A percentile compares a stretch with the other conserved stretches of the same genome.
These are phyloP conservation scores for Lactarius sanguifluus DNA, from an alignment of 768 basidiomycete genomes.

Conservation along the genomic window DNA sequence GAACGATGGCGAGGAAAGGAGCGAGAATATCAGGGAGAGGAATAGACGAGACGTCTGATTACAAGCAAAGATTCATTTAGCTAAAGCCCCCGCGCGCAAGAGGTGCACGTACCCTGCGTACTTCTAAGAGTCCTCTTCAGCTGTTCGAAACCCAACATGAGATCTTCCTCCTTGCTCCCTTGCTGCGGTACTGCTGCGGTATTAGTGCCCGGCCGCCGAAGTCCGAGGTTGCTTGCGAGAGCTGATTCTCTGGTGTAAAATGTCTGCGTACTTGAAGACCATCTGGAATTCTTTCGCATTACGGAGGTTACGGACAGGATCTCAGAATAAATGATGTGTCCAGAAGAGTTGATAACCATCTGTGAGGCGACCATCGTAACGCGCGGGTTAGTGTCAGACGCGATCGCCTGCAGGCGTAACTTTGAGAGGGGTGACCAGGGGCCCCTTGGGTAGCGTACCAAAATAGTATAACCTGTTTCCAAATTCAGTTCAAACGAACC, in stretches of 20 bases:
- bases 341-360: constrained; percentile 41
- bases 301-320: constrained; percentile 87
- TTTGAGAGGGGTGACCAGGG: constrained; percentile 10
- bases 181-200: constrained; percentile 47
- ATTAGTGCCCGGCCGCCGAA: constrained; percentile 56
- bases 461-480: constrained; percentile 21
- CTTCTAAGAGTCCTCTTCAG: constrained; percentile 74
- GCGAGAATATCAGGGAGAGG: constrained; percentile 65
- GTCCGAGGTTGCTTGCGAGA: constrained; percentile 71
- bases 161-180: constrained; percentile 70
- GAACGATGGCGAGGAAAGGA: constrained; percentile 92
- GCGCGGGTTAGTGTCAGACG: constrained; percentile 3
- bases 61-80: constrained; percentile 3
- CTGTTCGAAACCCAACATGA: constrained; percentile 88
- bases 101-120: constrained; percentile 52
- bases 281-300: constrained; percentile 98
- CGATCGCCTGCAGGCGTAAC: constrained; percentile 1
- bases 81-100: background rate
- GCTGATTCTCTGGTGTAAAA: constrained; percentile 61
- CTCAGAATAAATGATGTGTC: constrained; percentile 86
- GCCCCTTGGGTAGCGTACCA: background rate
- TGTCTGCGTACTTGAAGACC: constrained; percentile 75
- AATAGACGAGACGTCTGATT: constrained; percentile 56
- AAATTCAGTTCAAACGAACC: background rate
- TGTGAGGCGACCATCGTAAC: constrained; percentile 15